These are phyloP conservation scores for Fragaria vesca DNA, from an alignment of 306 rosid genomes.

Conservation along the genomic window DNA sequence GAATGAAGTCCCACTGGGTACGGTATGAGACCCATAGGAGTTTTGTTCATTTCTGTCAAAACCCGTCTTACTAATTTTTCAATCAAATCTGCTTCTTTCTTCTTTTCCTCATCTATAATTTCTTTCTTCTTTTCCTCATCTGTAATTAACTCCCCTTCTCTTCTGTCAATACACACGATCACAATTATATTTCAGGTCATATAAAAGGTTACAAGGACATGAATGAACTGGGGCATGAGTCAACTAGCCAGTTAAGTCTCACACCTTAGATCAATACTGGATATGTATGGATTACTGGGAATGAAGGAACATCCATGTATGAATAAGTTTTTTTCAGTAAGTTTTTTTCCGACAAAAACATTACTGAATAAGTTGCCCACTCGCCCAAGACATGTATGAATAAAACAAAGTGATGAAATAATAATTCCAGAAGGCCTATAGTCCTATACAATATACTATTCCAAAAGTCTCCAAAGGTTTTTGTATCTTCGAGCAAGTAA, in stretches of 20 bases:
- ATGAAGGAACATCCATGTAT: not conserved
- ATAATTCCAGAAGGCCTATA: not conserved
- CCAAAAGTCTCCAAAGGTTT: too few relatives aligned
- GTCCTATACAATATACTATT: too few relatives aligned
- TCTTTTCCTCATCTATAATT: not conserved
- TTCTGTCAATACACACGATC: slow-evolving; percentile 22
- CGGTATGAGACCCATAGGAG: slow-evolving; percentile 39
- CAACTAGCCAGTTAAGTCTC: not conserved
- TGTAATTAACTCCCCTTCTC: slow-evolving; percentile 18
- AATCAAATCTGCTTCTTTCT: slow-evolving; percentile 19
- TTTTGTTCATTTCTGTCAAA: slow-evolving; percentile 36
- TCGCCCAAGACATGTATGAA: not conserved
- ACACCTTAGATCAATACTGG: not conserved
- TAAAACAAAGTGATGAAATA: not conserved
- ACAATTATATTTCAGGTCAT: not conserved
- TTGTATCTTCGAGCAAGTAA: not conserved
- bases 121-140: not conserved
- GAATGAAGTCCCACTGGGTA: slow-evolving; percentile 48
- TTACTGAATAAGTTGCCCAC: not conserved
- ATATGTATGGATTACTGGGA: not conserved
- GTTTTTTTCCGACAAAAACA: not conserved
- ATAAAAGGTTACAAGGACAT: not conserved
- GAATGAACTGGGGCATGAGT: not conserved
- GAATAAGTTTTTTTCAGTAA: too few relatives aligned
- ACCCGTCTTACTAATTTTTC: slow-evolving; percentile 28